Evolutionary conservation across 2,329 filamentous ascomycete genomes (phyloP).

Genomic region (Raffaelea arxii): DNA sequence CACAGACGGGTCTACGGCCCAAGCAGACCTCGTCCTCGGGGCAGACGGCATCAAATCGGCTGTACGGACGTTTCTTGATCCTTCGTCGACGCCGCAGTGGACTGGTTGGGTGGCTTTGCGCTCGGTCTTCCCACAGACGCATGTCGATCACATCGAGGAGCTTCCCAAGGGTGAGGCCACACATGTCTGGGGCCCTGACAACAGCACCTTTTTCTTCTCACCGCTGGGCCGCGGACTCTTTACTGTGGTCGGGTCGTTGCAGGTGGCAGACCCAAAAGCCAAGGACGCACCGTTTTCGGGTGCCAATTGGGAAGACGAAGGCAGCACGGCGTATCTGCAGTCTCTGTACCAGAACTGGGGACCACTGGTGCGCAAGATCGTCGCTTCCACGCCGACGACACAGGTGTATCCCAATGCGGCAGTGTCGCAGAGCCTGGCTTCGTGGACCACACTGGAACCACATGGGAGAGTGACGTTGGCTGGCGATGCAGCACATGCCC

Average conservation of each 20-base stretch:
- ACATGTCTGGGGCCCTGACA: constrained; percentile 32
- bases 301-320: constrained; percentile 27
- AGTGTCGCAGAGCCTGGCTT: constrained; percentile 27
- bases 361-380: constrained; percentile 27
- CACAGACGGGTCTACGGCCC: constrained; percentile 32
- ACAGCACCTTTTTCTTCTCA: constrained; percentile 31
- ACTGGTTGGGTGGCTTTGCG: constrained; percentile 35
- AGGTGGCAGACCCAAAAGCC: constrained; percentile 22
- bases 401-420: constrained; percentile 32
- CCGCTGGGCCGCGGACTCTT: constrained; percentile 29
- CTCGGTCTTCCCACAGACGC: constrained; percentile 31
- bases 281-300: constrained; percentile 9
- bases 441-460: constrained; percentile 30
- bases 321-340: constrained; percentile 24
- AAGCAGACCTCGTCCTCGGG: constrained; percentile 39
- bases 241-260: constrained; percentile 31
- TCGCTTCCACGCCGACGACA: constrained; percentile 29
- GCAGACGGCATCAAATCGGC: constrained; percentile 43
- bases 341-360: constrained; percentile 32
- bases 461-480: constrained; percentile 25
- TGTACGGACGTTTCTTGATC: constrained; percentile 33
- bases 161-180: constrained; percentile 31
- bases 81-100: constrained; percentile 27
- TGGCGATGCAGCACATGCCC: constrained; percentile 30
- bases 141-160: constrained; percentile 27